Evolutionary conservation across 345 rosid genomes (phyloP), one percentile per base, ranked within the genome.

Genomic region (Pelargonium nanum): DNA sequence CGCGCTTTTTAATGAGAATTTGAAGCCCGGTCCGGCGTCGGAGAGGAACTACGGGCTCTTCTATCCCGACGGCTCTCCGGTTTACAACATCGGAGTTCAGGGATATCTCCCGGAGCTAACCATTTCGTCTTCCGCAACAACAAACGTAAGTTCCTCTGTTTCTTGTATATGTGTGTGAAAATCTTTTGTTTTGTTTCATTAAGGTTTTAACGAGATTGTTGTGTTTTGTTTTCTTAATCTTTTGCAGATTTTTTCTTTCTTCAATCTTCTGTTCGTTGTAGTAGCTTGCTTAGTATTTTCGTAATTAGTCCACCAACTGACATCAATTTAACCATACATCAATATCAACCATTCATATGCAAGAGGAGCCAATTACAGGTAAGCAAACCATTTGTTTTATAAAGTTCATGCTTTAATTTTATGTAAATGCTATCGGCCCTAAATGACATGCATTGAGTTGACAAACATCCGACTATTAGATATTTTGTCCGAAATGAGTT

Each of bases 11-110:
- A 93, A 87, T 24, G 99, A 93, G 83, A 74, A 93, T 73, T 59
- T 85, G 64, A 93, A 93, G 75, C 78, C 92, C 0, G 99, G 96
- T 65, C 92, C 96, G 1, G 57, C 75, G 1, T 93, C 99, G 0
- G 99, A 93, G 76, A 81, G 97, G 73, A 93, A 93, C 62, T 93
- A 93, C 30, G 97, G 97, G 0, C 81, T 93, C 19, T 87, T 70
- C 57, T 83, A 89, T 57, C 97, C 99, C 2, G 74, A 93, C 65
- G 96, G 92, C 26, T 77, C 79, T 19, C 87, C 91, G 52, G 99
- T 90, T 67, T 93, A 87, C 34, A 77, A 79, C 72, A 72, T 84
- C 55, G 96, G 97, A 53, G 57, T 83, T 21, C 84, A 80, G 58
- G 84, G 83, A 55, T 63, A 75, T 79, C 82, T 86, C 48, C 95